phyloP scores from a whole-genome alignment of 2,329 filamentous ascomycete species.

The Lachnellula occidentalis region DNA sequence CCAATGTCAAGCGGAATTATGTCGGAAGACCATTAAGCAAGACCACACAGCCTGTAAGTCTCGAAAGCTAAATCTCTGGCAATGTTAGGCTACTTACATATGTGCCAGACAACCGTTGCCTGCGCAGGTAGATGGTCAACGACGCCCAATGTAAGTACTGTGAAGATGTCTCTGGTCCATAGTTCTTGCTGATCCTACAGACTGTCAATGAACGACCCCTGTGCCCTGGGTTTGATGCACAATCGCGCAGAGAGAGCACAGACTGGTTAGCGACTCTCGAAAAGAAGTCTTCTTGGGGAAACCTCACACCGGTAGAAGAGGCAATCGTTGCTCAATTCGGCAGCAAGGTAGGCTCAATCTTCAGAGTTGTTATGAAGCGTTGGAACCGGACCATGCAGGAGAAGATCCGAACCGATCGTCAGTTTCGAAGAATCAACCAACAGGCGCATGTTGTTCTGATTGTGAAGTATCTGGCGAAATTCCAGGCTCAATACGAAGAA shows the following conservation, averaged over 20 bases:
- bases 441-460: neutral
- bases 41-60: neutral
- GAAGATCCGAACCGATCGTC: neutral
- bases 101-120: neutral
- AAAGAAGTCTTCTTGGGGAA: neutral
- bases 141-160: neutral
- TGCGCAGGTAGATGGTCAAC: neutral
- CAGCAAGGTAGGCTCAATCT: neutral
- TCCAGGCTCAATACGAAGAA: slow-evolving; percentile 11
- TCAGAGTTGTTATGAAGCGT: neutral
- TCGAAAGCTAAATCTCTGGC: neutral
- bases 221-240: neutral
- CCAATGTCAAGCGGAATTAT: neutral
- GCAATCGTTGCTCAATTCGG: neutral
- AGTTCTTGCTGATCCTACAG: neutral
- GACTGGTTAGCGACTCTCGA: neutral
- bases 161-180: neutral
- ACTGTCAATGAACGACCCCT: neutral
- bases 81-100: neutral
- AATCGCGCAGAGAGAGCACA: neutral
- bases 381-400: neutral
- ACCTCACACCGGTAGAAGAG: neutral
- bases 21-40: slow-evolving; percentile 3
- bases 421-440: neutral
- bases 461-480: slow-evolving; percentile 5